Evolutionary conservation across 2,329 filamentous ascomycete species (phyloP).

Genomic region (Raffaelea albimanens): DNA sequence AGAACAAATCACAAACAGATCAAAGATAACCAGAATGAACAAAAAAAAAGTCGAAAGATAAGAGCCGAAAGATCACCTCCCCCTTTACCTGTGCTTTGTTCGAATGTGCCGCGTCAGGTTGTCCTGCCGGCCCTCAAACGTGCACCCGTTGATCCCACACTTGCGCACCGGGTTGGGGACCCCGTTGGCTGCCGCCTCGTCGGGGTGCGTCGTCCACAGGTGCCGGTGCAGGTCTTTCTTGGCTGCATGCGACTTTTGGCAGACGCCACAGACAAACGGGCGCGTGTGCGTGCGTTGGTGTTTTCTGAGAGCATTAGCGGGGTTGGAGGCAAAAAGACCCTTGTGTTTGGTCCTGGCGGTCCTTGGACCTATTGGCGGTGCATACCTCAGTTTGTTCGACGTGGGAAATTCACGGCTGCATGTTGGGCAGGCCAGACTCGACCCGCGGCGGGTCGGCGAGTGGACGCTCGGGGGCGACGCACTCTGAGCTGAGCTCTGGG

Average conservation of each 20-base stretch:
- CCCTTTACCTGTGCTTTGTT: not conserved
- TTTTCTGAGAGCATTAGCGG: too few relatives aligned
- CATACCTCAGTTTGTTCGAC: not conserved
- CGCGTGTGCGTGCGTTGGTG: constrained; percentile 14
- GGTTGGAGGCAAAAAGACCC: too few relatives aligned
- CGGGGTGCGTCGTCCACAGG: constrained; percentile 13
- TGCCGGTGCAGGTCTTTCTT: constrained; percentile 14
- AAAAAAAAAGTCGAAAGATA: not conserved
- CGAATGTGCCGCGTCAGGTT: constrained; percentile 11
- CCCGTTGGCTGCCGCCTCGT: constrained; percentile 8
- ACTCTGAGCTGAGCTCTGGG: too few relatives aligned
- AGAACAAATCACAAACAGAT: not conserved
- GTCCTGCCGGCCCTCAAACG: constrained; percentile 13
- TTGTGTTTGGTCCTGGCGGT: too few relatives aligned
- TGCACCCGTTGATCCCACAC: constrained; percentile 9
- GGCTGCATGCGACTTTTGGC: constrained; percentile 11
- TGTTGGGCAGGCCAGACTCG: too few relatives aligned
- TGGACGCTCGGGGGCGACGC: too few relatives aligned
- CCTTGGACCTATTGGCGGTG: too few relatives aligned
- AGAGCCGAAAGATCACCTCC: too few relatives aligned
- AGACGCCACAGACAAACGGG: constrained; percentile 13
- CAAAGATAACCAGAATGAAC: not conserved
- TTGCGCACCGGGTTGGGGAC: constrained; percentile 8
- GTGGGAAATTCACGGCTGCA: not conserved
- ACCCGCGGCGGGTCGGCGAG: too few relatives aligned